phyloP scores from a whole-genome alignment of 2,329 filamentous ascomycete species.

The Hypoxylon sp. region DNA sequence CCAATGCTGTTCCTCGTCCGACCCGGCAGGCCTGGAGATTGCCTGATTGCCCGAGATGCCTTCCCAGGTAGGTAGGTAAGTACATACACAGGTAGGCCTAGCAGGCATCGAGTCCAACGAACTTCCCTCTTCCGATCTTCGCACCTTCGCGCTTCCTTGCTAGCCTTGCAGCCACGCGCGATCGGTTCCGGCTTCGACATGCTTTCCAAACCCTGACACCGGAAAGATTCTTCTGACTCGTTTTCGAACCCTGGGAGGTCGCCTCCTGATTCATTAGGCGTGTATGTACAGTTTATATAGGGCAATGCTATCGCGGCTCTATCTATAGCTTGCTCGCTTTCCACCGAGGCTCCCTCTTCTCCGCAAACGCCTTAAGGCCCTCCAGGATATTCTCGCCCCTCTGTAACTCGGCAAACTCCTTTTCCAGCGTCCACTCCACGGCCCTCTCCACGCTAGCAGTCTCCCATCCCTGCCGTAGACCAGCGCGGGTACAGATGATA shows the following conservation, averaged over 20 bases:
- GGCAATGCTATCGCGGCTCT: not conserved
- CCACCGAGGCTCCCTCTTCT: conserved; percentile 44
- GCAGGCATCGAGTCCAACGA: too few species aligned
- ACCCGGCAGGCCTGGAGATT: too few species aligned
- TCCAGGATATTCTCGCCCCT: conserved; percentile 44
- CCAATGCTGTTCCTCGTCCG: not conserved
- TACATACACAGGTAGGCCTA: too few species aligned
- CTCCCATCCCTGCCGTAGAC: conserved; percentile 40
- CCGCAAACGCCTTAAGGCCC: conserved; percentile 42
- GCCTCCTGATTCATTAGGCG: conserved; percentile 3
- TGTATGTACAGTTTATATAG: too few species aligned
- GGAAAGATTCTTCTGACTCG: conserved; percentile 1
- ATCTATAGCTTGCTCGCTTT: conserved; percentile 40
- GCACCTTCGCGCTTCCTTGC: not conserved
- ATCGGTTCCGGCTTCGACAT: too few species aligned
- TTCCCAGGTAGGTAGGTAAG: too few species aligned
- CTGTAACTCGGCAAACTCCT: conserved; percentile 44
- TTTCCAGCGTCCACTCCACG: conserved; percentile 41
- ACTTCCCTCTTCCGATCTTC: not conserved
- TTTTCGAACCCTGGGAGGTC: not conserved
- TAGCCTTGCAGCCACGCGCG: conserved; percentile 3
- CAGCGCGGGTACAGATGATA: conserved; percentile 41
- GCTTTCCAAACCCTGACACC: not conserved
- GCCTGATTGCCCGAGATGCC: too few species aligned
- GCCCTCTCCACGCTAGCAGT: conserved; percentile 41